A percentile compares a stretch with the other conserved stretches of the same genome.
phyloP scores from a whole-genome alignment of 768 basidiomycete species.

The Sporobolomyces roseus region DNA sequence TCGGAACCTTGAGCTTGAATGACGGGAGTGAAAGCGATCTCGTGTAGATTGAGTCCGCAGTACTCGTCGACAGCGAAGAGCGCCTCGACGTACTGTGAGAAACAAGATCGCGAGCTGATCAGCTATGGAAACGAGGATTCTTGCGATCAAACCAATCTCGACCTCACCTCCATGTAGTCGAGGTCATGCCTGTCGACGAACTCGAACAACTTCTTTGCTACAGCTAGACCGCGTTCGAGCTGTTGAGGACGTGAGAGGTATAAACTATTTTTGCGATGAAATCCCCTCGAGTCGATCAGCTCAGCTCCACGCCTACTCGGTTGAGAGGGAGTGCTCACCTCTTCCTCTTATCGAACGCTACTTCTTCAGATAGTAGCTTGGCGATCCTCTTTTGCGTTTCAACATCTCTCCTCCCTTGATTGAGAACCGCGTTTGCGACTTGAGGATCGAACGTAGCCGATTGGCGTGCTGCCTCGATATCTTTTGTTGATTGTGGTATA shows the following conservation, averaged over 20 bases:
- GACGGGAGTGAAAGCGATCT: slow-evolving; percentile 63
- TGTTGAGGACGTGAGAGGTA: slow-evolving; percentile 56
- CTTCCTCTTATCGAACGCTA: slow-evolving; percentile 21
- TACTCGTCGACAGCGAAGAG: slow-evolving; percentile 56
- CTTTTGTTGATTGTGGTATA: slow-evolving; percentile 14
- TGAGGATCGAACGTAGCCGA: slow-evolving; percentile 19
- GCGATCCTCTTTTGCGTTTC: slow-evolving; percentile 7
- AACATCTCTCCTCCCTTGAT: not conserved
- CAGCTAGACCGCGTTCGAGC: slow-evolving; percentile 57
- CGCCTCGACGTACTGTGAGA: slow-evolving; percentile 53
- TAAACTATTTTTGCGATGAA: not conserved
- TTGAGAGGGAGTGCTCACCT: slow-evolving; percentile 1
- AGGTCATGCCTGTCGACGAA: slow-evolving; percentile 55
- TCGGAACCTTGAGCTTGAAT: slow-evolving; percentile 62
- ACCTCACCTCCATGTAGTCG: slow-evolving; percentile 23
- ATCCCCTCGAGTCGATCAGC: not conserved
- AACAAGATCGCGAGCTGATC: not conserved
- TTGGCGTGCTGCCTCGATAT: slow-evolving; percentile 14
- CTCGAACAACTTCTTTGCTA: slow-evolving; percentile 61
- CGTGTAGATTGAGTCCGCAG: slow-evolving; percentile 55
- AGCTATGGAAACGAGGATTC: no score
- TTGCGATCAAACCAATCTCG: no score
- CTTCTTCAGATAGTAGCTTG: slow-evolving; percentile 8
- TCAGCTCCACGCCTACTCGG: not conserved
- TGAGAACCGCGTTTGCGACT: slow-evolving; percentile 3